Evolutionary conservation across 169 alveolate genomes (phyloP).

Genomic region (Plasmodium sp.): DNA sequence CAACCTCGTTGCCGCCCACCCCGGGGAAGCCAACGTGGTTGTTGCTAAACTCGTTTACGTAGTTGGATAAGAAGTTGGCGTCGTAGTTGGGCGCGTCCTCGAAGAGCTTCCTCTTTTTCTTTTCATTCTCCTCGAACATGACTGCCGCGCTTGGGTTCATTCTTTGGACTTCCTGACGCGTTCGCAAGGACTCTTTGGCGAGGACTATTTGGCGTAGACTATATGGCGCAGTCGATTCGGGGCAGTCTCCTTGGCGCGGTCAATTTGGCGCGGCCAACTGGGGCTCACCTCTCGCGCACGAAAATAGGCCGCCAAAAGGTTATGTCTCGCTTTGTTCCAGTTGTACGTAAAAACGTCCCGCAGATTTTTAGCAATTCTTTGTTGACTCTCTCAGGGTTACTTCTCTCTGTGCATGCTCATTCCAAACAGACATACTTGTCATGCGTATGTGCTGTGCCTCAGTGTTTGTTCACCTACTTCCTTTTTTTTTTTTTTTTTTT

Average conservation of each 20-base stretch:
- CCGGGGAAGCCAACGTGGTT: neutral
- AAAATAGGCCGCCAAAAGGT: neutral
- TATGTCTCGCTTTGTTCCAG: neutral
- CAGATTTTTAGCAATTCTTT: neutral
- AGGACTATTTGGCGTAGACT: neutral
- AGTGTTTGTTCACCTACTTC: neutral
- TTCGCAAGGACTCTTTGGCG: neutral
- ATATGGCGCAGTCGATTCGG: neutral
- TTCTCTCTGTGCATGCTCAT: neutral
- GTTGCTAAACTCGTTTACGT: neutral
- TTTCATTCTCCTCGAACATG: constrained; percentile 47
- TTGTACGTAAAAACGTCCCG: neutral
- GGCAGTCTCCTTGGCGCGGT: neutral
- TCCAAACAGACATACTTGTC: neutral
- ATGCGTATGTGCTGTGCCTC: neutral
- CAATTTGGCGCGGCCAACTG: neutral
- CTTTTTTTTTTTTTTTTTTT: neutral
- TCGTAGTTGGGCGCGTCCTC: constrained; percentile 24
- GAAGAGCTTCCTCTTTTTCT: constrained; percentile 56
- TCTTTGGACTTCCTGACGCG: neutral
- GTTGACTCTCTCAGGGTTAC: neutral
- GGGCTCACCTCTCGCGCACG: neutral
- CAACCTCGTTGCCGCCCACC: neutral
- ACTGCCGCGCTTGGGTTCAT: constrained; percentile 24
- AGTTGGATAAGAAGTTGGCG: neutral